Evolutionary conservation across 768 basidiomycete species (phyloP).

Genomic region (Termitomyces sp.): DNA sequence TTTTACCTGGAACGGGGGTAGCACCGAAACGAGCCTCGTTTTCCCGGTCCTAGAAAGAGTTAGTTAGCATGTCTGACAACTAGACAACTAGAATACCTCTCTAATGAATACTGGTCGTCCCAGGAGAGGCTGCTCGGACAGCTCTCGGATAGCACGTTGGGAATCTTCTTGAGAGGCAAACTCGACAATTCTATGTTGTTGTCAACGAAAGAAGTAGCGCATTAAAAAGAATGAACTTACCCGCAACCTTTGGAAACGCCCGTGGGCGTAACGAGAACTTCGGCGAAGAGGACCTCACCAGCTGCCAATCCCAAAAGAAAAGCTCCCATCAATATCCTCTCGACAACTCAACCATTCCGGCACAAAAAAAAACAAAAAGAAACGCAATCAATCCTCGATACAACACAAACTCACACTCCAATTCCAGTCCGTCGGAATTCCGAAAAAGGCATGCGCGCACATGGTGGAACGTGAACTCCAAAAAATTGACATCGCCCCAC

Average conservation of each 20-base stretch:
- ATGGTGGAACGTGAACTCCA: conserved; percentile 24
- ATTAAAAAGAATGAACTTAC: conserved; percentile 49
- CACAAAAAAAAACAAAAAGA: conserved; percentile 41
- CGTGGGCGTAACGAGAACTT: conserved; percentile 95
- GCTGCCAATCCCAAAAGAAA: conserved; percentile 90
- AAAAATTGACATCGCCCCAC: conserved; percentile 18
- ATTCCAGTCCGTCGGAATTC: conserved; percentile 33
- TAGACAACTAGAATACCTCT: conserved; percentile 55
- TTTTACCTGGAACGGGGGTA: conserved; percentile 93
- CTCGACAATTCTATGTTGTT: conserved; percentile 79
- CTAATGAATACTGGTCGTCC: conserved; percentile 96
- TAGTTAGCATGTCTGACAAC: conserved; percentile 5
- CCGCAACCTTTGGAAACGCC: conserved; percentile 99
- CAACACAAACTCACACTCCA: conserved; percentile 33
- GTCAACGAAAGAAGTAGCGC: conserved; percentile 17
- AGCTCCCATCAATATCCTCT: conserved; percentile 95
- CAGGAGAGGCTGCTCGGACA: conserved; percentile 87
- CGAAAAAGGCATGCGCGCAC: conserved; percentile 15
- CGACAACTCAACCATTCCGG: conserved; percentile 59
- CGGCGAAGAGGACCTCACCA: conserved; percentile 99
- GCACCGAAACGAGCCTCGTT: conserved; percentile 94
- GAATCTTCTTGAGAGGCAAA: conserved; percentile 88
- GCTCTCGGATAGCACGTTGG: conserved; percentile 84
- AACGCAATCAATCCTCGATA: conserved; percentile 35
- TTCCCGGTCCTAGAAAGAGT: conserved; percentile 79